phyloP scores from a whole-genome alignment of 2,329 filamentous ascomycete species.

The Metarhizium guizhouense region DNA sequence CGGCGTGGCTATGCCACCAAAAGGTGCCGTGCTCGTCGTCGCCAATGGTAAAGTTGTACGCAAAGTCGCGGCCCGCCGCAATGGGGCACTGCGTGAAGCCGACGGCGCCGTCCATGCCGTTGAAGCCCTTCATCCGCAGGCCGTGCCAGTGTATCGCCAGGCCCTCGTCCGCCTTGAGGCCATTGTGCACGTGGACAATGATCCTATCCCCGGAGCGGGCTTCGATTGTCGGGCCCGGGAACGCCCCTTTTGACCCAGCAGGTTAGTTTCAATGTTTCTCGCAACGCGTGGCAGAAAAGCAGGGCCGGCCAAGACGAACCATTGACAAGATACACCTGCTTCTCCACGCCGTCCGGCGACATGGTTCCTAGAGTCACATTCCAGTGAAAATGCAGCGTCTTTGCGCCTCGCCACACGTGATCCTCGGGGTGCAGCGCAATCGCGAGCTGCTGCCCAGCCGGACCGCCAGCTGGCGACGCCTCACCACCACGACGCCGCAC shows the following conservation, averaged over 20 bases:
- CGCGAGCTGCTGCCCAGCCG: constrained; percentile 7
- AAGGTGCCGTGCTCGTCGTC: constrained; percentile 44
- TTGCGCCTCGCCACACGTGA: constrained; percentile 8
- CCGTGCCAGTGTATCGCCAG: constrained; percentile 67
- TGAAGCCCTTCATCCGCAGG: constrained; percentile 63
- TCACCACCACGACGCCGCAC: background rate
- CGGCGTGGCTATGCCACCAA: constrained; percentile 54
- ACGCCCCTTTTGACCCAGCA: constrained; percentile 33
- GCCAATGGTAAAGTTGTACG: constrained; percentile 48
- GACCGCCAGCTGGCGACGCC: background rate
- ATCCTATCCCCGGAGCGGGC: constrained; percentile 62
- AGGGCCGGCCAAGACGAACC: constrained; percentile 6
- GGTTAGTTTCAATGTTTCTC: background rate
- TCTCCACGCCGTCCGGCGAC: constrained; percentile 15
- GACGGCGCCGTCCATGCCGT: constrained; percentile 55
- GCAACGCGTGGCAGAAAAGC: background rate
- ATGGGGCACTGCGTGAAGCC: constrained; percentile 40
- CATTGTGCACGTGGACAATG: constrained; percentile 58
- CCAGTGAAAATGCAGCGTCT: constrained; percentile 12
- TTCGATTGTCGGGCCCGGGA: constrained; percentile 62
- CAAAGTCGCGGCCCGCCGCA: constrained; percentile 40
- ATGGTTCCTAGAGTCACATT: constrained; percentile 10
- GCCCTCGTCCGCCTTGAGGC: constrained; percentile 48
- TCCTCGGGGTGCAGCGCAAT: constrained; percentile 9
- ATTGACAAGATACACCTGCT: constrained; percentile 17